Evolutionary conservation across 176 grass and related monocot species (phyloP), one percentile per base, ranked within the genome.

Genomic region (Zoysia pacifica): DNA sequence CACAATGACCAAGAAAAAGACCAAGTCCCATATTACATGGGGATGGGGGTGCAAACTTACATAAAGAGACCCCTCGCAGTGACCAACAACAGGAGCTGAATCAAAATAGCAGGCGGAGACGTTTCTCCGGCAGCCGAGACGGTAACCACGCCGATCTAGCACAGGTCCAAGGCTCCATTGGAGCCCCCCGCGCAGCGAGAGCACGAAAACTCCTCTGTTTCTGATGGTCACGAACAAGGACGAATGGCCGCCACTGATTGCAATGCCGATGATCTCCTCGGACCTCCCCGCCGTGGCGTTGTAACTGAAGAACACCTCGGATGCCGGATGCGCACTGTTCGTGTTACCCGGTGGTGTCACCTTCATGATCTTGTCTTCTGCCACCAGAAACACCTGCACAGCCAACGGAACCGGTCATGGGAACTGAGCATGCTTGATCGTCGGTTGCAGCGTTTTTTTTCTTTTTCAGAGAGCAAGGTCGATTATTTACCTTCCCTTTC

Each of bases 311-410:
- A 97, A 84, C 28, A 87, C 53, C 79, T 89, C 44, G 2, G 61
- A 79, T 51, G 87, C 39, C 69, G 90, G 67, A n/a, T 65, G 42
- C 5, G 75, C 41, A 8, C 79, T 73, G 14, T 74, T 39, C 72
- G 75, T 15, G 64, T 81, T 60, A 28, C 28, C 85, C 39, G 37
- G 62, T 62, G 91, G 91, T 58, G 78, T 83, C 67, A 94, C 79
- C 77, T 81, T 88, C 40, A 97, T 45, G 77, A 97, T 78, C 62
- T 69, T 84, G 67, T 90, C 73, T 78, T 92, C 91, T 59, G 86
- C 90, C 77, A 92, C 76, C 83, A 94, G n/a, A 81, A 94, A 97
- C 79, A 97, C 88, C 91, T 97, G 75, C 40, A 45, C 45, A 81
- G 12, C 42, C 2, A 48, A 83, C 54, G 20, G 48, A 56, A 40